phyloP scores from a whole-genome alignment of 2,329 filamentous ascomycete genomes.

The Penicillium sp. region DNA sequence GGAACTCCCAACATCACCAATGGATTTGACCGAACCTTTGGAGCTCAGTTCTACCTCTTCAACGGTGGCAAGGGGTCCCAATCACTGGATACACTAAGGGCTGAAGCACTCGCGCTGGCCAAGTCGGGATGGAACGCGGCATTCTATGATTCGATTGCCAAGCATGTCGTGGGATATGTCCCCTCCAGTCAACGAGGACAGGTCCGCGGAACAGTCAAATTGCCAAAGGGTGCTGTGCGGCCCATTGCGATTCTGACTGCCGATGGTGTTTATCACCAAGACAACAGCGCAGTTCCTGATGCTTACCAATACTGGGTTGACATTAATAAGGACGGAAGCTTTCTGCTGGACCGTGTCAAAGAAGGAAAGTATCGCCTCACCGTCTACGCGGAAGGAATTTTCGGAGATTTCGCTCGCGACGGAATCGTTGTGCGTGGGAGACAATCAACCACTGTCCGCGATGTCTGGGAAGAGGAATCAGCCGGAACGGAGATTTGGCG shows the following conservation, averaged over 20 bases:
- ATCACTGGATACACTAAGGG: slow-evolving; percentile 51
- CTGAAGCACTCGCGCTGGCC: slow-evolving; percentile 57
- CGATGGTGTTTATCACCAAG: slow-evolving; percentile 58
- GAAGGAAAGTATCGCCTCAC: slow-evolving; percentile 63
- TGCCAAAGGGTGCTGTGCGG: slow-evolving; percentile 55
- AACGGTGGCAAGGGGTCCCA: slow-evolving; percentile 56
- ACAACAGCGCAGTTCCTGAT: slow-evolving; percentile 57
- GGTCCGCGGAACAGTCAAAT: slow-evolving; percentile 52
- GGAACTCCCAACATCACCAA: slow-evolving; percentile 65
- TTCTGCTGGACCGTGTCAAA: slow-evolving; percentile 57
- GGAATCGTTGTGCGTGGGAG: slow-evolving; percentile 49
- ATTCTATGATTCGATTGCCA: slow-evolving; percentile 66
- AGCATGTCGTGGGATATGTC: slow-evolving; percentile 61
- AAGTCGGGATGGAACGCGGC: slow-evolving; percentile 57
- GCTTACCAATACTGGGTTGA: slow-evolving; percentile 66
- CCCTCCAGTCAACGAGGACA: slow-evolving; percentile 54
- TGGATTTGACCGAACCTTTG: slow-evolving; percentile 67
- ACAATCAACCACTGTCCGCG: slow-evolving; percentile 39
- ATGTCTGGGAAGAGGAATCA: slow-evolving; percentile 57
- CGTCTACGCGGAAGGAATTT: slow-evolving; percentile 63
- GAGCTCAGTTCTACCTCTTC: slow-evolving; percentile 65
- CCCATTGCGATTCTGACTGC: slow-evolving; percentile 59
- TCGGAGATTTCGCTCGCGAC: slow-evolving; percentile 61
- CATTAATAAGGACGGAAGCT: slow-evolving; percentile 50
- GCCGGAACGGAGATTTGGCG: slow-evolving; percentile 63